These are phyloP conservation scores for Plasmodium relictum DNA, from an alignment of 169 alveolate genomes.

Conservation along the genomic window DNA sequence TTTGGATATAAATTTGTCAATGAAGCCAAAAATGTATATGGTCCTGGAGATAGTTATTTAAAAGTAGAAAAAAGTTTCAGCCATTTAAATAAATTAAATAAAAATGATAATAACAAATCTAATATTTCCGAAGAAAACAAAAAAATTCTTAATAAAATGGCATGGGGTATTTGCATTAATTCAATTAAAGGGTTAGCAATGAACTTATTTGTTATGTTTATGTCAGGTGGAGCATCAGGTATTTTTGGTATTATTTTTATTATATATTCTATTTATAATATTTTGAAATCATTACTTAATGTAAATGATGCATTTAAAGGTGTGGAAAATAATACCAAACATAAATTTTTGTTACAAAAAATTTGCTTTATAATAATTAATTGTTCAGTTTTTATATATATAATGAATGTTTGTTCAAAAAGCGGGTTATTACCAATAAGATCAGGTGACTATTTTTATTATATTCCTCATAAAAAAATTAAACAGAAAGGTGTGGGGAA, in stretches of 20 bases:
- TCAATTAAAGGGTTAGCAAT: constrained; percentile 64
- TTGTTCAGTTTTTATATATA: constrained; percentile 41
- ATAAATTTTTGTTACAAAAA: constrained; percentile 48
- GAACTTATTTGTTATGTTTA: constrained; percentile 75
- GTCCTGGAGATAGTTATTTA: constrained; percentile 61
- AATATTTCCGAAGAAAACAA: neutral
- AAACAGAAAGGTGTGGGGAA: constrained; percentile 49
- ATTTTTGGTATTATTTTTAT: constrained; percentile 72
- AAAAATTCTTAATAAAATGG: constrained; percentile 36
- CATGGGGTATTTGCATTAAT: constrained; percentile 63
- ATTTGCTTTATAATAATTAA: constrained; percentile 47
- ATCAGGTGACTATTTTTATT: constrained; percentile 73
- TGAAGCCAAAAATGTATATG: constrained; percentile 27
- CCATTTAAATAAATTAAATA: constrained; percentile 35
- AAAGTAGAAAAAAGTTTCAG: constrained; percentile 53
- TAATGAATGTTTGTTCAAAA: constrained; percentile 68
- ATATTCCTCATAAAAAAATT: constrained; percentile 61
- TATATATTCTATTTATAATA: constrained; percentile 56
- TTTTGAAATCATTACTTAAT: constrained; percentile 66
- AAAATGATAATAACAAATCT: constrained; percentile 48
- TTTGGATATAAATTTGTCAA: constrained; percentile 70
- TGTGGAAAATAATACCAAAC: constrained; percentile 46
- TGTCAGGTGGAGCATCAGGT: constrained; percentile 77
- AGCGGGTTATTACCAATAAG: constrained; percentile 65
- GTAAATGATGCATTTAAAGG: constrained; percentile 64